Evolutionary conservation across 805 yeast species (phyloP).

Genomic region (Candida qinlingensis): DNA sequence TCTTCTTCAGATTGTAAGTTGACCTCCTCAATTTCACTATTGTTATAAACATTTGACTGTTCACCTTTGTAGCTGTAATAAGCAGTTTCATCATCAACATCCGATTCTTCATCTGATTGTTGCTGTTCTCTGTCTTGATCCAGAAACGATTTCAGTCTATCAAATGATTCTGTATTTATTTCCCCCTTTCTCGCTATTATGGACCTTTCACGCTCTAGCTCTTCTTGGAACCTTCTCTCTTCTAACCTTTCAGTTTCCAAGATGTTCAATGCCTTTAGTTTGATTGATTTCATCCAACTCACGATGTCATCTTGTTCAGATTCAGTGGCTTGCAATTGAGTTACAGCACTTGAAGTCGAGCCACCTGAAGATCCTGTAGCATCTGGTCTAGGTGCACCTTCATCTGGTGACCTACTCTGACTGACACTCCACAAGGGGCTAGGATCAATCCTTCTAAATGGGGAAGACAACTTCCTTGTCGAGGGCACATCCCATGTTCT

Average conservation of each 20-base stretch:
- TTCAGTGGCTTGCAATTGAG: not conserved
- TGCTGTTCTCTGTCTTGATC: slow-evolving; percentile 7
- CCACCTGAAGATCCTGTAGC: not conserved
- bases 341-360: not conserved
- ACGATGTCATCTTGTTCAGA: slow-evolving; percentile 19
- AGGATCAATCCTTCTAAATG: slow-evolving; percentile 19
- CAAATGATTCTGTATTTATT: slow-evolving; percentile 20
- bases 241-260: slow-evolving; percentile 29
- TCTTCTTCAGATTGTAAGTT: not conserved
- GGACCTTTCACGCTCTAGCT: slow-evolving; percentile 28
- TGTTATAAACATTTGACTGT: not conserved
- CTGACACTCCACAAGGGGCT: not conserved
- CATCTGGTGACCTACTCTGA: not conserved
- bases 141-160: slow-evolving; percentile 15
- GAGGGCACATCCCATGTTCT: slow-evolving; percentile 22
- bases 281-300: slow-evolving; percentile 32
- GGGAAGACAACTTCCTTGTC: slow-evolving; percentile 15
- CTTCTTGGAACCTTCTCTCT: slow-evolving; percentile 32
- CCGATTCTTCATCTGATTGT: not conserved
- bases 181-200: slow-evolving; percentile 20
- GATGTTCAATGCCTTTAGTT: slow-evolving; percentile 28
- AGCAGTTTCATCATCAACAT: not conserved
- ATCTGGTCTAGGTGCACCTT: not conserved
- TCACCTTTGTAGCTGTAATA: not conserved
- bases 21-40: not conserved